Conservation (phyloP, 371 early-diverging fungal genomes). For the Phascolomyces articulosus region DNA sequence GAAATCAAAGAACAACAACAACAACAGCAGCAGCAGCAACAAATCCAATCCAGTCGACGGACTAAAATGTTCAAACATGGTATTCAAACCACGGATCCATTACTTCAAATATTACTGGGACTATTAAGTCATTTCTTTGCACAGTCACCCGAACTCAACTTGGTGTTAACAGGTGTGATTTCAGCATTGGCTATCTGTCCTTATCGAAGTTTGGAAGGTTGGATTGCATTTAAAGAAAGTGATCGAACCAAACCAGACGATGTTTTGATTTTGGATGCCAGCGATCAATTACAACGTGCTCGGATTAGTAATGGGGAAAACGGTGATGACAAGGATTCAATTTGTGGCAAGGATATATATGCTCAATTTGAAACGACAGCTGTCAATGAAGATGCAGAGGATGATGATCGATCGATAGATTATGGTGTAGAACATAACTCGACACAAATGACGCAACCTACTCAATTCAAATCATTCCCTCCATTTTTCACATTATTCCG, state of each 20-base stretch:
- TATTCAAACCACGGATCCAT: slow-evolving; percentile 62
- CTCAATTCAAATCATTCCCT: slow-evolving; percentile 62
- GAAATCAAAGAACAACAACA: slow-evolving; percentile 1
- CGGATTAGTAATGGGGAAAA: slow-evolving; percentile 11
- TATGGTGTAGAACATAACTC: slow-evolving; percentile 44
- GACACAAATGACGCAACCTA: slow-evolving; percentile 32
- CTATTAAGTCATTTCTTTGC: slow-evolving; percentile 80
- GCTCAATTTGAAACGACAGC: slow-evolving; percentile 29
- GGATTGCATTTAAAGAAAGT: slow-evolving; percentile 75
- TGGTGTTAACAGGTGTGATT: slow-evolving; percentile 89
- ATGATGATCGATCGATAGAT: slow-evolving; percentile 56
- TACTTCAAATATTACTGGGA: slow-evolving; percentile 65
- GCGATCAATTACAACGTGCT: slow-evolving; percentile 2
- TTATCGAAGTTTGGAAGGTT: slow-evolving; percentile 75
- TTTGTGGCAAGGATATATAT: slow-evolving; percentile 37
- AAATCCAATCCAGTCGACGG: slow-evolving; percentile 3
- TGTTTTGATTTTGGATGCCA: slow-evolving; percentile 40
- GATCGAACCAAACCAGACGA: slow-evolving; percentile 56
- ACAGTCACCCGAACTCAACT: slow-evolving; percentile 86
- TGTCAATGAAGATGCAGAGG: slow-evolving; percentile 45
- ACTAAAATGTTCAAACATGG: slow-evolving; percentile 48
- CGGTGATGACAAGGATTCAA: slow-evolving; percentile 18
- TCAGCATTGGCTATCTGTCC: slow-evolving; percentile 82
- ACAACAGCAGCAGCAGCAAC: background rate
- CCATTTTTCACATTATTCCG: slow-evolving; percentile 66